Evolutionary conservation across 164 flowering plant genomes (phyloP).

Genomic region (Chimonanthus salicifolius): DNA sequence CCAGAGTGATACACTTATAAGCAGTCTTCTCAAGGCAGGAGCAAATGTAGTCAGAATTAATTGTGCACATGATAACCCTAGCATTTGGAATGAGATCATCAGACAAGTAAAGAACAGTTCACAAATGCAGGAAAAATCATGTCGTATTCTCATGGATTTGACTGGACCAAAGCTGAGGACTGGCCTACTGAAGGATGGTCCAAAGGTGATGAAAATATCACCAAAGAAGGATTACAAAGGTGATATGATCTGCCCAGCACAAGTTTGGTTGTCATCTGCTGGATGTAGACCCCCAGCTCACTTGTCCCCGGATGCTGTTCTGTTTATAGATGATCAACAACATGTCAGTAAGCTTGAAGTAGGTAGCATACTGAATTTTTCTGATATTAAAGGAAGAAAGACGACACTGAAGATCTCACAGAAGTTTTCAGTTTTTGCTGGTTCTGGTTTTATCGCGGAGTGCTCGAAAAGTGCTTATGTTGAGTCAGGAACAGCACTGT

Average conservation of each 20-base stretch:
- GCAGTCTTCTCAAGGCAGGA: slow-evolving; percentile 47
- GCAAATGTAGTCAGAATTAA: slow-evolving; percentile 55
- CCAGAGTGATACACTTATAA: slow-evolving; percentile 34
- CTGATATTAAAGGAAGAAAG: slow-evolving; percentile 50
- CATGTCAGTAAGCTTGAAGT: slow-evolving; percentile 34
- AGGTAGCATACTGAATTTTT: slow-evolving; percentile 40
- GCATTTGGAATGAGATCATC: slow-evolving; percentile 58
- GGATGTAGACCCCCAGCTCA: slow-evolving; percentile 54
- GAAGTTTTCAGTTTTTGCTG: slow-evolving; percentile 37
- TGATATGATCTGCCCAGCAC: slow-evolving; percentile 38
- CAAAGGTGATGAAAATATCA: slow-evolving; percentile 58
- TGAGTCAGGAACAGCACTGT: slow-evolving; percentile 43
- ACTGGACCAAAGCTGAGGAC: slow-evolving; percentile 80
- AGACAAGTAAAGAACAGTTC: slow-evolving; percentile 42
- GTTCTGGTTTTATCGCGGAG: slow-evolving; percentile 53
- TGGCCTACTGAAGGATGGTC: slow-evolving; percentile 41
- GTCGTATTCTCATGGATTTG: slow-evolving; percentile 67
- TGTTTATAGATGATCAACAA: slow-evolving; percentile 34
- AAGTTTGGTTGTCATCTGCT: slow-evolving; percentile 47
- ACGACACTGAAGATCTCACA: slow-evolving; percentile 36
- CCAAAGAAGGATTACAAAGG: slow-evolving; percentile 55
- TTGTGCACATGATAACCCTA: slow-evolving; percentile 63
- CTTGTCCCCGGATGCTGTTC: slow-evolving; percentile 46
- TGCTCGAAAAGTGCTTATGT: slow-evolving; percentile 46
- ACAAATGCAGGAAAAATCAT: slow-evolving; percentile 58